These are phyloP conservation scores for Syncephalastrum contaminatum DNA, from an alignment of 371 early-diverging fungal genomes.

Conservation along the genomic window DNA sequence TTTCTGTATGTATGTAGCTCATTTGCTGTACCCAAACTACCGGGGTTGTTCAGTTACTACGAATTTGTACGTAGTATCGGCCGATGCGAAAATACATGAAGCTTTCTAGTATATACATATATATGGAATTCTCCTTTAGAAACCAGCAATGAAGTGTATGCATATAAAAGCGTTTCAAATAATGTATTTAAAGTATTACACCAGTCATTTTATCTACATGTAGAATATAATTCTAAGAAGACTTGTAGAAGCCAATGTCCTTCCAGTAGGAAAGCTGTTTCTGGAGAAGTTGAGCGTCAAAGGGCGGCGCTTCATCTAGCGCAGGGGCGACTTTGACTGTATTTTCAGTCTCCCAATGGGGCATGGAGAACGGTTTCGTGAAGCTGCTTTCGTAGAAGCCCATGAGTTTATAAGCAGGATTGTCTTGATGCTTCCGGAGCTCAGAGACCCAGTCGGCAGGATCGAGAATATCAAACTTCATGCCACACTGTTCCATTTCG, in stretches of 20 bases:
- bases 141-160: no score
- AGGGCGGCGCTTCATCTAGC: slow-evolving; percentile 7
- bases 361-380: slow-evolving; percentile 1
- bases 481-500: slow-evolving; percentile 21
- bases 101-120: no score
- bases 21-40: no score
- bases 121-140: no score
- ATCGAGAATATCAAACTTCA: slow-evolving; percentile 25
- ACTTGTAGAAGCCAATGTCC: slow-evolving; percentile 7
- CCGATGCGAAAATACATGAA: no score
- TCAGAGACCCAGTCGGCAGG: slow-evolving; percentile 28
- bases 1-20: no score
- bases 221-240: background rate
- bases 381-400: slow-evolving; percentile 21
- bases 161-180: no score
- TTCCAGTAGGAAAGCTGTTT: slow-evolving; percentile 14
- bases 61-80: no score
- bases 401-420: slow-evolving; percentile 35
- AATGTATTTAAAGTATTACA: no score
- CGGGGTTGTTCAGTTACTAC: no score
- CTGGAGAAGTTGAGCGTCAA: slow-evolving; percentile 7
- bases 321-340: slow-evolving; percentile 4
- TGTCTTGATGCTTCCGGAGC: slow-evolving; percentile 25
- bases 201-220: no score
- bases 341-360: slow-evolving; percentile 6